Conservation (phyloP, 2,329 filamentous ascomycete genomes). For the Camptophora hylomeconis region DNA sequence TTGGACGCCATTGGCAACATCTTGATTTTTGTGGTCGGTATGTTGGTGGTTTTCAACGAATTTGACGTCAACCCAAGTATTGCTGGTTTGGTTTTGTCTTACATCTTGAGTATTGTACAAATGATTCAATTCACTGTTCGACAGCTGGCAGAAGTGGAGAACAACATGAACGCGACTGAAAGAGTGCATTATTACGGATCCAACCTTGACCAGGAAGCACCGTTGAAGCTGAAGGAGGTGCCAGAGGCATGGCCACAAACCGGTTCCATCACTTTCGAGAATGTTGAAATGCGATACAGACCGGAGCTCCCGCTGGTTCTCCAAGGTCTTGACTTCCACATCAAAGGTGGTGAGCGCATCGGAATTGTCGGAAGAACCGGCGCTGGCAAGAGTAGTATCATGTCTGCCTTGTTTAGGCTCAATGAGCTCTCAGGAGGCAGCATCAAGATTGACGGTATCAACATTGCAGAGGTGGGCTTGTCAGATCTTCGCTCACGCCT, state of each 20-base stretch:
- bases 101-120: slow-evolving; percentile 84
- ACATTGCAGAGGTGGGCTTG: slow-evolving; percentile 15
- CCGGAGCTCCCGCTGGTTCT: slow-evolving; percentile 59
- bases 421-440: slow-evolving; percentile 15
- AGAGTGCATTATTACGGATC: slow-evolving; percentile 82
- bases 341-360: slow-evolving; percentile 33
- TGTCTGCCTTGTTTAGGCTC: slow-evolving; percentile 19
- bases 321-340: slow-evolving; percentile 43
- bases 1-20: slow-evolving; percentile 73
- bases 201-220: slow-evolving; percentile 76
- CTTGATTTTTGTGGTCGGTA: slow-evolving; percentile 76
- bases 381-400: slow-evolving; percentile 23
- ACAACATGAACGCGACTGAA: slow-evolving; percentile 95
- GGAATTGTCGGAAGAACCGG: slow-evolving; percentile 28
- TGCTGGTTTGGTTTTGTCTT: slow-evolving; percentile 76
- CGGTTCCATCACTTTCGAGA: slow-evolving; percentile 65
- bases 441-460: slow-evolving; percentile 17
- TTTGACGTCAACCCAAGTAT: slow-evolving; percentile 78
- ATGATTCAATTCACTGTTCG: slow-evolving; percentile 94
- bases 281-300: slow-evolving; percentile 70
- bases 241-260: slow-evolving; percentile 69
- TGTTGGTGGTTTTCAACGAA: slow-evolving; percentile 81
- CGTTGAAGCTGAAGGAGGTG: slow-evolving; percentile 60
- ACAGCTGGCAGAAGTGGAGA: slow-evolving; percentile 89
- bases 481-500: slow-evolving; percentile 16